Evolutionary conservation across 2,329 filamentous ascomycete genomes (phyloP).

Genomic region (Aspergillus proliferans): DNA sequence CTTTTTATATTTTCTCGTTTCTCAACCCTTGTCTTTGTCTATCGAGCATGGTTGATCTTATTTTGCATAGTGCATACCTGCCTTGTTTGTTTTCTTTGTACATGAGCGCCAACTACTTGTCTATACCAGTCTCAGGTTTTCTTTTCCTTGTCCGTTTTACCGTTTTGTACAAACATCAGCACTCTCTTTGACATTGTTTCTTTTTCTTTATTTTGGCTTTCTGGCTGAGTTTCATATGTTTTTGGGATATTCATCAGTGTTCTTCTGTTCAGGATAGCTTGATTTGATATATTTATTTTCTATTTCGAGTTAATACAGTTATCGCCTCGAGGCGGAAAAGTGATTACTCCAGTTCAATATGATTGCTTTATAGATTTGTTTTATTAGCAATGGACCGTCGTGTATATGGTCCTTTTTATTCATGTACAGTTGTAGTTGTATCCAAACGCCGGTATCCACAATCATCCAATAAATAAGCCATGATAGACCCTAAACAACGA

Average conservation of each 20-base stretch:
- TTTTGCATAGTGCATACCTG: not conserved
- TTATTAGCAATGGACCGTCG: too few species aligned
- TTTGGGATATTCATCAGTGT: not conserved
- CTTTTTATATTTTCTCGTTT: constrained; percentile 5
- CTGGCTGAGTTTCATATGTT: not conserved
- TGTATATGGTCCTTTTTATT: too few species aligned
- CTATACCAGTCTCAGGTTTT: constrained; percentile 1
- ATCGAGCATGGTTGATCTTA: not conserved
- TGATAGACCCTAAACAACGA: too few species aligned
- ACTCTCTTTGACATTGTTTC: not conserved
- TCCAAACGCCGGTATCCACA: too few species aligned
- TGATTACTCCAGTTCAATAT: too few species aligned
- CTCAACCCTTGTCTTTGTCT: not conserved
- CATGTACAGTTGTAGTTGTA: too few species aligned
- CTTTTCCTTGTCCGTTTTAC: not conserved
- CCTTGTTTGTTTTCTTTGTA: constrained; percentile 4
- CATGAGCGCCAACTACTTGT: constrained; percentile 11
- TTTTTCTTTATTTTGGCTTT: not conserved
- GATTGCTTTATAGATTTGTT: too few species aligned
- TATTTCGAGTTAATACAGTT: too few species aligned
- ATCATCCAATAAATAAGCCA: too few species aligned
- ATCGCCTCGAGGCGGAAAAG: too few species aligned
- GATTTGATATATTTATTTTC: not conserved
- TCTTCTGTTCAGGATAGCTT: not conserved
- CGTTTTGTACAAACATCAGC: not conserved